These are phyloP conservation scores for Citrus unshiu DNA, from an alignment of 345 rosid species.

Conservation along the genomic window DNA sequence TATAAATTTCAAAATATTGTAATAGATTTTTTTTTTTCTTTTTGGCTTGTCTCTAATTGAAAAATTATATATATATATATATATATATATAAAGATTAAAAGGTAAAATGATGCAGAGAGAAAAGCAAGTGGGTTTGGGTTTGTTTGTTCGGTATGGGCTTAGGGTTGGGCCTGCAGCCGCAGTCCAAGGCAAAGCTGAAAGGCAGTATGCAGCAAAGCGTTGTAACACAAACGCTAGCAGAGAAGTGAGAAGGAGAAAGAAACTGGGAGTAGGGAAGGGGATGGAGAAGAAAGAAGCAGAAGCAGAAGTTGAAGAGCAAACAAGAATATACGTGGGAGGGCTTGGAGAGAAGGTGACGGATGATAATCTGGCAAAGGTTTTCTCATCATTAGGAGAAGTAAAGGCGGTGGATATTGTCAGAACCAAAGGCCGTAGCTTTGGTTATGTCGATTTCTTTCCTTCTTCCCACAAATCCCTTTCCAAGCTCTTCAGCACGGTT, in stretches of 20 bases:
- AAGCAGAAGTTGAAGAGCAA: background rate
- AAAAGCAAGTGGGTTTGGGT: too few species aligned
- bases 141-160: too few species aligned
- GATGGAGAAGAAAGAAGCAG: background rate
- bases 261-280: background rate
- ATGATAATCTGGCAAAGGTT: constrained; percentile 53
- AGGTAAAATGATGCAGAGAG: too few species aligned
- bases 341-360: constrained; percentile 61
- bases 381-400: constrained; percentile 56
- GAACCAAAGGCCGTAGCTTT: constrained; percentile 91
- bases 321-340: constrained; percentile 77
- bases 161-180: too few species aligned
- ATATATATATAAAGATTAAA: too few species aligned
- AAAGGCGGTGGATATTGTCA: constrained; percentile 48
- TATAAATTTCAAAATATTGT: too few species aligned
- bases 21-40: too few species aligned
- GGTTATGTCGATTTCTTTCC: constrained; percentile 77
- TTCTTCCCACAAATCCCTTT: constrained; percentile 50
- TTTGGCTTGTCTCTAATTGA: too few species aligned
- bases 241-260: background rate
- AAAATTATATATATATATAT: too few species aligned
- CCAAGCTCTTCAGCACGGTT: constrained; percentile 80
- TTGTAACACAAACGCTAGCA: too few species aligned
- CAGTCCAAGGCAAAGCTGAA: too few species aligned
- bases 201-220: too few species aligned